Base-by-base conservation (phyloP, 73 alveolate genomes). In the Paramecium sonneborni region DNA sequence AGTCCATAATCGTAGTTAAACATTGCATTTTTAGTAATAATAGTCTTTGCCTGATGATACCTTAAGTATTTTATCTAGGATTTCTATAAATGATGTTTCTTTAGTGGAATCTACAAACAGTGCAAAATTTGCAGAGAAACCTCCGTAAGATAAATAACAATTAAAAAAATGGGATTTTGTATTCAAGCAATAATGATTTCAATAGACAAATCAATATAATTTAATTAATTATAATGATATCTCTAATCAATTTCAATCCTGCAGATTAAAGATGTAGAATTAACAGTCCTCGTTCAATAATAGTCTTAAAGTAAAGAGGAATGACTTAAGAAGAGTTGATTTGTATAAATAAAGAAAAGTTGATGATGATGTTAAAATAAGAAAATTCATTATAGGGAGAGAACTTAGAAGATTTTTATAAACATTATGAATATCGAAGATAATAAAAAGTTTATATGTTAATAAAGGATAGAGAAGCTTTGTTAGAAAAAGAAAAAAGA, bases 391-490 rank as follows among this genome's bases (percentile, higher is more conserved):
- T 79, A 21, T 48, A 38, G 55, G 52, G 24, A 41, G 55, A 79
- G 74, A 79, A 39, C 30, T 46, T 79, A 12, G 90, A 79, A 41
- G 90, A 79, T 26, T 79, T 79, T 37, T 79, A 43, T 79, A 79
- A 46, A 39, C 90, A 79, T 43, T 79, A 79, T 44, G 90, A 79
- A 44, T 79, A 79, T 79, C 5, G 72, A 46, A 79, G 90, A 46
- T 7, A 79, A 79, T 79, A 79, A 62, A 79, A 79, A 44, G 74
- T 79, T 18, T 79, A 79, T 12, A 41, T 46, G 48, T 34, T 79
- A 79, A 41, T 79, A 18, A 79, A 44, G 55, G 90, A 79, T 32
- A 79, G 90, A 79, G 90, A 79, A 43, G 90, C 90, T 37, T 44
- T 79, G 10, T 41, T 79, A 20, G 90, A 46, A 34, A 43, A 79